These are phyloP conservation scores for Lavandula angustifolia DNA, from an alignment of 257 asterid genomes.

Conservation along the genomic window DNA sequence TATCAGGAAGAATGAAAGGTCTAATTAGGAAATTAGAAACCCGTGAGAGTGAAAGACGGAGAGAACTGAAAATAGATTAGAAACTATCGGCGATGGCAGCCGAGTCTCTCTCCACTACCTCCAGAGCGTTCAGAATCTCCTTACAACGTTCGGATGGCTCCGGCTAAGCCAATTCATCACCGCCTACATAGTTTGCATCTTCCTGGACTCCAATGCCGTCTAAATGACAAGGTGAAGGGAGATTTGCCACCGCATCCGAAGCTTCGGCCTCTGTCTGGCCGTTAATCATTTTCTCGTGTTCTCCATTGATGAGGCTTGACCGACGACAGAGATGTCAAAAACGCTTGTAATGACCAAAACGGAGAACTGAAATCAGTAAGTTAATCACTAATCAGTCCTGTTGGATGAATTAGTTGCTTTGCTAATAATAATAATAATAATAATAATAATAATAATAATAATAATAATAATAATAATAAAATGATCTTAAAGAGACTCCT, in stretches of 20 bases:
- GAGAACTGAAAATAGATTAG: slow-evolving; percentile 75
- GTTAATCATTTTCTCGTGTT: slow-evolving; percentile 21
- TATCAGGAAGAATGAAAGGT: background rate
- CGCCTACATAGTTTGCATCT: slow-evolving; percentile 14
- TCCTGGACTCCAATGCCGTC: slow-evolving; percentile 29
- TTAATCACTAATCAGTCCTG: no score
- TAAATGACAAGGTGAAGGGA: background rate
- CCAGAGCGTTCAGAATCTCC: slow-evolving; percentile 76
- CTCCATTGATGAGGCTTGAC: slow-evolving; percentile 32
- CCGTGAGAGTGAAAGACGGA: slow-evolving; percentile 75
- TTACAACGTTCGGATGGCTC: slow-evolving; percentile 45
- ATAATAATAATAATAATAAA: no score
- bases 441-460: no score
- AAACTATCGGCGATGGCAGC: slow-evolving; percentile 80
- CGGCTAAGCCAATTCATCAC: slow-evolving; percentile 30
- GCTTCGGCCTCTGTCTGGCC: slow-evolving; percentile 31
- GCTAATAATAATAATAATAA: no score
- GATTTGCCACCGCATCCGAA: slow-evolving; percentile 24
- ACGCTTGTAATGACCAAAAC: background rate
- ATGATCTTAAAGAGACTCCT: no score
- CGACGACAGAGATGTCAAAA: background rate
- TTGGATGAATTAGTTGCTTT: no score
- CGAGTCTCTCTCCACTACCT: slow-evolving; percentile 82
- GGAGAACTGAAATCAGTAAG: background rate
- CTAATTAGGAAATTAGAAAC: slow-evolving; percentile 34